Conservation (phyloP, 1,284 basidiomycete genomes). For the Flammula alnicola region DNA sequence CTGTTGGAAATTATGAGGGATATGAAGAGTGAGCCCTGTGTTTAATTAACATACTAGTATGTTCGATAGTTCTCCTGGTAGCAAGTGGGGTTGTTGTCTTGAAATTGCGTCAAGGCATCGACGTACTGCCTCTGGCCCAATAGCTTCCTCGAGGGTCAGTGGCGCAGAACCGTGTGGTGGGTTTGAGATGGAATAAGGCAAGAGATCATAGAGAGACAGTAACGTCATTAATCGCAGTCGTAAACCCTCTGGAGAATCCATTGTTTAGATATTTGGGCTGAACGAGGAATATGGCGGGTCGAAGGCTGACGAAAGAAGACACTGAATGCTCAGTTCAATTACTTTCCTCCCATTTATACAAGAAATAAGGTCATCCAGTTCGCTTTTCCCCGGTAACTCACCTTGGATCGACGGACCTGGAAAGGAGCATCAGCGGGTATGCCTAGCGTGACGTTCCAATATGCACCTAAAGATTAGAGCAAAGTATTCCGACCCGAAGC, state of each 20-base stretch:
- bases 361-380: not conserved
- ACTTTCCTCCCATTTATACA: not conserved
- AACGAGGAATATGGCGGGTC: not conserved
- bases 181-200: constrained; percentile 34
- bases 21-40: not conserved
- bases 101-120: constrained; percentile 25
- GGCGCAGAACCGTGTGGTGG: constrained; percentile 30
- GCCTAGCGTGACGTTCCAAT: constrained; percentile 4
- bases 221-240: constrained; percentile 33
- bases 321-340: not conserved
- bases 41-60: constrained; percentile 17
- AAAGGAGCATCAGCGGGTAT: constrained; percentile 1
- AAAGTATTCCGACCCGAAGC: constrained; percentile 8
- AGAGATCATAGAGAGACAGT: constrained; percentile 32
- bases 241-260: constrained; percentile 22
- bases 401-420: constrained; percentile 6
- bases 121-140: constrained; percentile 28
- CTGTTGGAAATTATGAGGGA: not conserved
- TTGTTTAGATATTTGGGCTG: not conserved
- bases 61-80: constrained; percentile 15
- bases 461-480: constrained; percentile 9
- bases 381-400: not conserved
- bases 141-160: constrained; percentile 27
- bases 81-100: constrained; percentile 17
- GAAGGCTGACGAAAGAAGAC: not conserved